Evolutionary conservation across 169 alveolate genomes (phyloP).

Genomic region (Plasmodium gallinaceum): DNA sequence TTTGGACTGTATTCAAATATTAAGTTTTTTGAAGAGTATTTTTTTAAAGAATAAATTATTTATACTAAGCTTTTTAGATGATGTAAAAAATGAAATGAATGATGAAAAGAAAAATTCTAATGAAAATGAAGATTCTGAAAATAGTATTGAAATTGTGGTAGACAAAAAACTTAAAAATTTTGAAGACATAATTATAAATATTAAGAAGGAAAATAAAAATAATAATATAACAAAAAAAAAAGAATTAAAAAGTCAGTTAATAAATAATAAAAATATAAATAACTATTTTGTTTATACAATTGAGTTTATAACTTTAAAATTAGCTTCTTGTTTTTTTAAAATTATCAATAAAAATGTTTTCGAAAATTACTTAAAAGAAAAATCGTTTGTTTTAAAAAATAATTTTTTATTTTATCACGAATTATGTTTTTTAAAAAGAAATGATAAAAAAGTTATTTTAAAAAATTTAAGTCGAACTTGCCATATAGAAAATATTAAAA

Average conservation of each 20-base stretch:
- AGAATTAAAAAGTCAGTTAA: no score
- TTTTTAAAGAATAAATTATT: conserved; percentile 11
- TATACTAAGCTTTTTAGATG: conserved; percentile 12
- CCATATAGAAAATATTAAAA: conserved; percentile 55
- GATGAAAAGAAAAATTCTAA: not conserved
- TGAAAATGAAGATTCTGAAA: not conserved
- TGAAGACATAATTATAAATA: conserved; percentile 51
- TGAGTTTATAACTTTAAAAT: conserved; percentile 40
- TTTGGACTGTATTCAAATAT: conserved; percentile 15
- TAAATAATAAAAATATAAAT: not conserved
- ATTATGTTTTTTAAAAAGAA: conserved; percentile 23
- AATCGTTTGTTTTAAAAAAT: not conserved
- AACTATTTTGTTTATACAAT: conserved; percentile 18
- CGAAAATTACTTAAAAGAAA: conserved; percentile 25
- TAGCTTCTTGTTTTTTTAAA: conserved; percentile 19
- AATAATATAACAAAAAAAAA: not conserved
- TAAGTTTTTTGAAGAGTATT: conserved; percentile 43
- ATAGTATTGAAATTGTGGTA: conserved; percentile 11
- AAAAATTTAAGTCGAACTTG: conserved; percentile 63
- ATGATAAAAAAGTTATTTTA: conserved; percentile 32
- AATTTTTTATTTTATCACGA: conserved; percentile 18
- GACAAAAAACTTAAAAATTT: conserved; percentile 30
- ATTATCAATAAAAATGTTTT: conserved; percentile 28
- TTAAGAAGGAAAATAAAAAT: conserved; percentile 13
- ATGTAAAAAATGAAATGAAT: not conserved